These are phyloP conservation scores for Forsythia viridissima DNA, from an alignment of 257 asterid genomes.

Conservation along the genomic window DNA sequence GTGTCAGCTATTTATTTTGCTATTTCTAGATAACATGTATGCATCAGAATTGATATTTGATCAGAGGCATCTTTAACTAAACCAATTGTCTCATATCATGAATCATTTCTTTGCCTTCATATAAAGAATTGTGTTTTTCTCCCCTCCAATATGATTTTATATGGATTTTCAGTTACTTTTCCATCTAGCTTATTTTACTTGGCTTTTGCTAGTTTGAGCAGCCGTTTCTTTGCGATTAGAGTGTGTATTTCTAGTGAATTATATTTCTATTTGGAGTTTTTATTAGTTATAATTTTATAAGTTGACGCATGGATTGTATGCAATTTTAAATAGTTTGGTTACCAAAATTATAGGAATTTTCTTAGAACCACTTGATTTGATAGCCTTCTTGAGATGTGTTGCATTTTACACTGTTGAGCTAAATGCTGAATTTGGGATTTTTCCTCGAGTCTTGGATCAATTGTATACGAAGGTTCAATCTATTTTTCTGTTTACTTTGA, in stretches of 20 bases:
- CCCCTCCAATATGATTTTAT: neutral
- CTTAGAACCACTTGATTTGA: neutral
- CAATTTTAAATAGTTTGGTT: slow-evolving; percentile 8
- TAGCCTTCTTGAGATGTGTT: neutral
- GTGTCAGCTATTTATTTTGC: neutral
- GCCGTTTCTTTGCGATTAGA: neutral
- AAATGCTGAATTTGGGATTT: neutral
- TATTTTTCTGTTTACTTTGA: neutral
- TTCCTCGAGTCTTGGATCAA: neutral
- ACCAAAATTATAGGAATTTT: neutral
- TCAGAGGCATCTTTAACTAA: neutral
- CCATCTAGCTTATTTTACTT: neutral
- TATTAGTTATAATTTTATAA: neutral
- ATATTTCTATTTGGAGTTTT: neutral
- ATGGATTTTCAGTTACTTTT: neutral
- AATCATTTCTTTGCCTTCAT: neutral
- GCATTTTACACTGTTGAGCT: neutral
- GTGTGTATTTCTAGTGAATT: neutral
- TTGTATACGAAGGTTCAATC: neutral
- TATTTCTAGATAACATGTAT: neutral
- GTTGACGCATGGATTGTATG: neutral
- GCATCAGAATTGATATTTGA: neutral
- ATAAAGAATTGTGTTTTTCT: neutral
- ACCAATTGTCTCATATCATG: neutral
- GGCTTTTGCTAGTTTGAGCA: neutral